A percentile compares a stretch with the other conserved stretches of the same genome.
These are phyloP conservation scores for Fusarium hainanense DNA, from an alignment of 2,329 filamentous ascomycete species.

Conservation along the genomic window DNA sequence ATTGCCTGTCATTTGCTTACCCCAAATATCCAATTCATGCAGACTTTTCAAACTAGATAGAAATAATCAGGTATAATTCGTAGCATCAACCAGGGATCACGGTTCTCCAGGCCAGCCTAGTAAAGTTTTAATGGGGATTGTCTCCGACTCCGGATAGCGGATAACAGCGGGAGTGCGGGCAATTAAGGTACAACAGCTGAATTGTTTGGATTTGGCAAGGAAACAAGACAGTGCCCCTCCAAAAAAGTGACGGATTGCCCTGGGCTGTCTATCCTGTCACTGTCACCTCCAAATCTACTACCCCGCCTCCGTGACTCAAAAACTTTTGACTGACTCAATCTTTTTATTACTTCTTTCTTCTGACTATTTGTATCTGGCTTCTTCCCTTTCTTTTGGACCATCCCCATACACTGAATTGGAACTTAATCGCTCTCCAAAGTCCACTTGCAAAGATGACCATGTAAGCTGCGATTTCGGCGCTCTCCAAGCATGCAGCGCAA, in stretches of 20 bases:
- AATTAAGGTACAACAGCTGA: conserved; percentile 1
- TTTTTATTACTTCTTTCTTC: conserved; percentile 15
- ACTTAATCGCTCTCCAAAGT: not conserved
- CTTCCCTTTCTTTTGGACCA: not conserved
- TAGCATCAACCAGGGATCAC: conserved; percentile 4
- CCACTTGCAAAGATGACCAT: conserved; percentile 24
- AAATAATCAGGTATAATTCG: not conserved
- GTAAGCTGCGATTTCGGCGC: conserved; percentile 24
- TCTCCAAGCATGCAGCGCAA: not conserved
- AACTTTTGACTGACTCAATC: conserved; percentile 28
- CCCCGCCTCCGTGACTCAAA: conserved; percentile 34
- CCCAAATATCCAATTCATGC: not conserved
- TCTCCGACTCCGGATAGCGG: conserved; percentile 29
- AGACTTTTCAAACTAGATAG: not conserved
- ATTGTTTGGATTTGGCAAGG: conserved; percentile 1
- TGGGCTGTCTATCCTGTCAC: not conserved
- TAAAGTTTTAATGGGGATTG: not conserved
- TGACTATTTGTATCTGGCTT: conserved; percentile 23
- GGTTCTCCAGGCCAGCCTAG: not conserved
- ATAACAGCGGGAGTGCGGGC: conserved; percentile 15
- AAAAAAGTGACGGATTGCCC: conserved; percentile 1
- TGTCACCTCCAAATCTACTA: conserved; percentile 18
- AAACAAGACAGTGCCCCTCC: conserved; percentile 20
- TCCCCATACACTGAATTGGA: conserved; percentile 11
- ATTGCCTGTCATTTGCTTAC: not conserved